A percentile compares a stretch with the other conserved stretches of the same genome.
phyloP scores from a whole-genome alignment of 2,329 filamentous ascomycete species.

The Trichoderma koningii region DNA sequence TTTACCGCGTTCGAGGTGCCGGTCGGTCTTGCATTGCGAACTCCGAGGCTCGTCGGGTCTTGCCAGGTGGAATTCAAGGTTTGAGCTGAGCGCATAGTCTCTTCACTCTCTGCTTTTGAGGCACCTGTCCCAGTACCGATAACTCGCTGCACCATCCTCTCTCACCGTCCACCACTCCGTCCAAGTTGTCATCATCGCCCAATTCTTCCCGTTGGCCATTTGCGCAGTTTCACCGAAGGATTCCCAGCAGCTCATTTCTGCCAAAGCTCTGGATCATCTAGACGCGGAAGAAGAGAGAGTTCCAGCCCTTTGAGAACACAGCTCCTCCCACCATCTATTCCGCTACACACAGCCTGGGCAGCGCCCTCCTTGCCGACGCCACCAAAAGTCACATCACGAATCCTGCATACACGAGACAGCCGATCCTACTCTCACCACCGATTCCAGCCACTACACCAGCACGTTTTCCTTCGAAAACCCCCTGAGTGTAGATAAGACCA shows the following conservation, averaged over 20 bases:
- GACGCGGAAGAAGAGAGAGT: slow-evolving; percentile 34
- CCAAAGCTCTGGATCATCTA: slow-evolving; percentile 39
- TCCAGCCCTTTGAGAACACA: slow-evolving; percentile 35
- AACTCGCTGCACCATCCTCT: slow-evolving; percentile 42
- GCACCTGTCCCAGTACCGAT: slow-evolving; percentile 42
- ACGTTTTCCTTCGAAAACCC: slow-evolving; percentile 89
- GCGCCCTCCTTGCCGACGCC: slow-evolving; percentile 40
- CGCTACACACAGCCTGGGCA: slow-evolving; percentile 40
- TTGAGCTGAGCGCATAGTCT: slow-evolving; percentile 45
- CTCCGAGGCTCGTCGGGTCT: slow-evolving; percentile 15
- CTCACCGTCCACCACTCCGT: slow-evolving; percentile 31
- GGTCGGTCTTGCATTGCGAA: slow-evolving; percentile 4
- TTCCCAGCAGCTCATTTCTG: slow-evolving; percentile 30
- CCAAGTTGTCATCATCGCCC: slow-evolving; percentile 41
- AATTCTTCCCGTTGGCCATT: slow-evolving; percentile 36
- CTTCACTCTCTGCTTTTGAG: slow-evolving; percentile 42
- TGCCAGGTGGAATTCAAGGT: slow-evolving; percentile 33
- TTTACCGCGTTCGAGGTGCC: slow-evolving; percentile 14
- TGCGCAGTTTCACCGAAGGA: slow-evolving; percentile 25
- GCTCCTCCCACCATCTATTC: slow-evolving; percentile 37
- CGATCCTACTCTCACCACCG: slow-evolving; percentile 41
- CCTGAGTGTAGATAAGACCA: slow-evolving; percentile 78
- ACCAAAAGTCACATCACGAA: slow-evolving; percentile 43
- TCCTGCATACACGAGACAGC: slow-evolving; percentile 44
- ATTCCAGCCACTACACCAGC: slow-evolving; percentile 70